Evolutionary conservation across 345 rosid genomes (phyloP).

Genomic region (Anastatica hierochuntica): DNA sequence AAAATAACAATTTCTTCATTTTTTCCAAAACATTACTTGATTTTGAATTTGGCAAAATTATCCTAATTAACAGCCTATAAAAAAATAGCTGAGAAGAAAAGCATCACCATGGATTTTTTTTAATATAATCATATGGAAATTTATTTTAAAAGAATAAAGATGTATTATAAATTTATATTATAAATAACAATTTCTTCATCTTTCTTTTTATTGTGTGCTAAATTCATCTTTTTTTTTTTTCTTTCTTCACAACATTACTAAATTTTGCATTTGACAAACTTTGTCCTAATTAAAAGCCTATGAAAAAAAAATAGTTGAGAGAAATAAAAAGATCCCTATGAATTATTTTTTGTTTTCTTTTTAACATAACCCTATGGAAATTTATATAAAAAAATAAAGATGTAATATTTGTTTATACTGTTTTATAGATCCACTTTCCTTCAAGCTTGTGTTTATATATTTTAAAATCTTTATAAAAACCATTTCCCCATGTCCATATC

Average conservation of each 20-base stretch:
- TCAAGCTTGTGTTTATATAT: not conserved
- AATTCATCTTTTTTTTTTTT: no score
- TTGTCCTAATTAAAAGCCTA: constrained; percentile 10
- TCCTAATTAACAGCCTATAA: no score
- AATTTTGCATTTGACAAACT: constrained; percentile 20
- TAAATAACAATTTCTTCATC: not conserved
- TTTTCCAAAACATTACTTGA: no score
- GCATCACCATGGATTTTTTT: no score
- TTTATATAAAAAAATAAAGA: not conserved
- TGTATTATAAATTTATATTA: not conserved
- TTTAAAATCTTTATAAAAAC: not conserved
- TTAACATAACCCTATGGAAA: constrained; percentile 6
- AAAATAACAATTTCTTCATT: no score
- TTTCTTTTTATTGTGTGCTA: no score
- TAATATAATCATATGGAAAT: no score
- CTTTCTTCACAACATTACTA: constrained; percentile 1
- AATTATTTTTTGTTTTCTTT: no score
- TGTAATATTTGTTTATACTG: constrained; percentile 5
- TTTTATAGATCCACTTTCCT: constrained; percentile 23
- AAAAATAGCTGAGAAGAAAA: no score
- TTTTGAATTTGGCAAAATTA: no score
- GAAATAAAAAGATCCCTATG: not conserved
- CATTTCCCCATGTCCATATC: constrained; percentile 2
- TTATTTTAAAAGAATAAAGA: not conserved
- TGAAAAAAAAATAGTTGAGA: constrained; percentile 4